A percentile compares a stretch with the other conserved stretches of the same genome.
Evolutionary conservation across 2,329 filamentous ascomycete genomes (phyloP).

Genomic region (Plenodomus tracheiphilus): DNA sequence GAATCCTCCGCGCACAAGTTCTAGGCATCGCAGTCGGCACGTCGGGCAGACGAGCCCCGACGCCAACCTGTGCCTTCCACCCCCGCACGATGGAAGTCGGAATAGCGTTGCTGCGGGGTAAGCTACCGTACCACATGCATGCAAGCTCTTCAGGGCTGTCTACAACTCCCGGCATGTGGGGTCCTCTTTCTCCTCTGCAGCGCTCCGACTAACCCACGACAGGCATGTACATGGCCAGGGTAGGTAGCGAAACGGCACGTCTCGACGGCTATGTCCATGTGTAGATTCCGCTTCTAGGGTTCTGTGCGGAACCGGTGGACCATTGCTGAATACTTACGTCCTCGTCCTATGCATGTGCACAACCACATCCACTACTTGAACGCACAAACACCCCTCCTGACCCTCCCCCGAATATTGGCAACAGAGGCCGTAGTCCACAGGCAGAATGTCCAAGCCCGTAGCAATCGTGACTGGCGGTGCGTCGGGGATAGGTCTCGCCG

Average conservation of each 20-base stretch:
- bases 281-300: neutral
- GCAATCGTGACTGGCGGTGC: constrained; percentile 52
- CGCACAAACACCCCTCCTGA: neutral
- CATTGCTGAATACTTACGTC: neutral
- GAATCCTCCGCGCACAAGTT: too few species aligned
- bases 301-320: too few species aligned
- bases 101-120: constrained; percentile 7
- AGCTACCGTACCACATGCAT: neutral
- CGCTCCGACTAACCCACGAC: too few species aligned
- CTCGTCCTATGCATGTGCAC: neutral
- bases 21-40: too few species aligned
- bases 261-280: neutral
- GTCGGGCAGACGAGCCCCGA: too few species aligned
- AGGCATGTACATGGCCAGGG: neutral
- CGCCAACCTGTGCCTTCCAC: constrained; percentile 5
- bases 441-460: constrained; percentile 43
- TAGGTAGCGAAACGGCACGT: neutral
- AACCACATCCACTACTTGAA: neutral
- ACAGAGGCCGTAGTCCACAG: constrained; percentile 71
- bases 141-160: too few species aligned
- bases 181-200: neutral
- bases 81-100: constrained; percentile 10
- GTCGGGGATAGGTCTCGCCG: constrained; percentile 51
- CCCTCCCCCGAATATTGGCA: constrained; percentile 29
- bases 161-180: neutral